These are phyloP conservation scores for Blastocystis sp. DNA, from an alignment of 352 stramenopile species.

Conservation along the genomic window DNA sequence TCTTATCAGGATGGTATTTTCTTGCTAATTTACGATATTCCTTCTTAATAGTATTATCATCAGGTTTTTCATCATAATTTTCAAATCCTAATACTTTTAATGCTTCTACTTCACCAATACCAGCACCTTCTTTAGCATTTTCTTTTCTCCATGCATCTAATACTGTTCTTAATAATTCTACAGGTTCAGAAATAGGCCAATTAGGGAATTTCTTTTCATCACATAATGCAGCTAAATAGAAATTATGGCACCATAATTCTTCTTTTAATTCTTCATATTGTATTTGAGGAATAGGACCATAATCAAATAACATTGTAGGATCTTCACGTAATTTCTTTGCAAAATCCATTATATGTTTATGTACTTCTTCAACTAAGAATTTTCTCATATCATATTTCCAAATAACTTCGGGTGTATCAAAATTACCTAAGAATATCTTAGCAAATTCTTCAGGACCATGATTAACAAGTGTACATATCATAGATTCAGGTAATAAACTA, in stretches of 20 bases:
- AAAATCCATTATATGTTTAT: conserved; percentile 72
- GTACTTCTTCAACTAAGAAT: conserved; percentile 61
- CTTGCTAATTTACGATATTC: conserved; percentile 46
- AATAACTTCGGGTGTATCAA: conserved; percentile 68
- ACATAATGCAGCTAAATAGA: conserved; percentile 73
- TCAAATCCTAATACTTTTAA: conserved; percentile 45
- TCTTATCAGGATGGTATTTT: conserved; percentile 51
- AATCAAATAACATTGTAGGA: conserved; percentile 61
- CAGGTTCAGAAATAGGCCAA: conserved; percentile 59
- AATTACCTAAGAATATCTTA: conserved; percentile 61
- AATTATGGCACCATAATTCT: conserved; percentile 73
- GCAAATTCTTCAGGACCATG: conserved; percentile 59
- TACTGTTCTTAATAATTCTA: conserved; percentile 60
- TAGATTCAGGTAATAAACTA: conserved; percentile 62
- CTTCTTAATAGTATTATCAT: conserved; percentile 42
- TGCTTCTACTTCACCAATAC: conserved; percentile 44
- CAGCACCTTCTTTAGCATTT: conserved; percentile 44
- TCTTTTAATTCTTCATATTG: conserved; percentile 62
- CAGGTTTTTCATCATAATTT: conserved; percentile 11
- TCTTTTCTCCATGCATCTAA: conserved; percentile 60
- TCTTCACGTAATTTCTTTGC: conserved; percentile 63
- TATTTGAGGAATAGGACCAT: conserved; percentile 68
- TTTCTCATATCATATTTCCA: conserved; percentile 73
- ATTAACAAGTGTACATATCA: conserved; percentile 65
- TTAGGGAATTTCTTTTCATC: conserved; percentile 53